Percentiles rank a stretch among this genome's conserved stretches.
These are phyloP conservation scores for Aspergillus quadrilineatus DNA, from an alignment of 2,329 filamentous ascomycete species.

Conservation along the genomic window DNA sequence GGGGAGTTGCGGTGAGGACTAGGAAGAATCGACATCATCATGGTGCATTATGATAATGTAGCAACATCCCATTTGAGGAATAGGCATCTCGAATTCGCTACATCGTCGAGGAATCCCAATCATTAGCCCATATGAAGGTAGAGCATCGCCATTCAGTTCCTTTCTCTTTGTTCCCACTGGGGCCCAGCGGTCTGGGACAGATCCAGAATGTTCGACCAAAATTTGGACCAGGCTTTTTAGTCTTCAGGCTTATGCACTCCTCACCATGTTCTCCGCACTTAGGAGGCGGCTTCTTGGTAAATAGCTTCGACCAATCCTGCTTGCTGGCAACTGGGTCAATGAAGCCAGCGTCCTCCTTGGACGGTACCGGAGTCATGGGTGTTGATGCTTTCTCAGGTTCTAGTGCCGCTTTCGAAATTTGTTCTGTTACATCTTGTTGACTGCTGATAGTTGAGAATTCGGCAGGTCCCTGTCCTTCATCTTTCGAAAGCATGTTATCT, in stretches of 20 bases:
- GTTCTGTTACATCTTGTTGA: neutral
- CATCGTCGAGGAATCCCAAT: conserved; percentile 51
- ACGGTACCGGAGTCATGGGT: conserved; percentile 19
- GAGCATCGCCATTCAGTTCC: conserved; percentile 83
- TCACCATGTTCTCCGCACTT: conserved; percentile 81
- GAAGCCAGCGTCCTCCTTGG: conserved; percentile 50
- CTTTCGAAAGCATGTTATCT: neutral
- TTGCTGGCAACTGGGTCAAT: conserved; percentile 69
- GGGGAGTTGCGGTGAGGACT: neutral
- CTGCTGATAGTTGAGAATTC: neutral
- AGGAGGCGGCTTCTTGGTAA: conserved; percentile 71
- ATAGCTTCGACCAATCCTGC: conserved; percentile 81
- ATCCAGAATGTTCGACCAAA: conserved; percentile 67
- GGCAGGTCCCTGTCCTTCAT: neutral
- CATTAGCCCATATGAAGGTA: conserved; percentile 73
- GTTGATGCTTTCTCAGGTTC: conserved; percentile 1
- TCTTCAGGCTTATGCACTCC: conserved; percentile 76
- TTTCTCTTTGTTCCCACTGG: conserved; percentile 78
- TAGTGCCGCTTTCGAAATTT: neutral
- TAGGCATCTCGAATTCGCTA: neutral
- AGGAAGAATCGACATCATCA: neutral
- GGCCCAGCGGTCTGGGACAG: conserved; percentile 75
- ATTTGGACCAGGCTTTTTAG: conserved; percentile 88
- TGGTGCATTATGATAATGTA: neutral
- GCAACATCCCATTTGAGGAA: too few relatives aligned